These are phyloP conservation scores for Boletus sp. DNA, from an alignment of 1,284 basidiomycete genomes.

Conservation along the genomic window DNA sequence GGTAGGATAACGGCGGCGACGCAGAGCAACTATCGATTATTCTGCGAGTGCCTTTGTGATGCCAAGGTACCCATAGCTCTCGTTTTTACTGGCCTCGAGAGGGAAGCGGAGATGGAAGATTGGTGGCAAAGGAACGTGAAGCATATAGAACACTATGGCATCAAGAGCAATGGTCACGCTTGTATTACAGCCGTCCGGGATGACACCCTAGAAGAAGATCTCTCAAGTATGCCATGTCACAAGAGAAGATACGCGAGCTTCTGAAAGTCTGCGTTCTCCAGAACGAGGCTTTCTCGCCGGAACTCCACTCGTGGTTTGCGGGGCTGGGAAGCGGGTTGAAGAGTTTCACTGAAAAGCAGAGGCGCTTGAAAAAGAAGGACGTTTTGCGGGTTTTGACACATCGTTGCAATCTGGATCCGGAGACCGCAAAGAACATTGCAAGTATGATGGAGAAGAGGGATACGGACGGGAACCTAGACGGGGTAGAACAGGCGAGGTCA, in stretches of 20 bases:
- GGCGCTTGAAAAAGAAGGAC: slow-evolving; percentile 24
- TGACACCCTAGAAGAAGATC: slow-evolving; percentile 29
- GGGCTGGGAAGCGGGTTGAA: slow-evolving; percentile 22
- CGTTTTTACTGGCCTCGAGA: slow-evolving; percentile 45
- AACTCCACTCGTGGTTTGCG: slow-evolving; percentile 25
- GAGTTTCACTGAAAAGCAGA: slow-evolving; percentile 24
- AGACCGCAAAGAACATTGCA: slow-evolving; percentile 32
- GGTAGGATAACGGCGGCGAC: slow-evolving; percentile 41
- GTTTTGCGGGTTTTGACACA: slow-evolving; percentile 29
- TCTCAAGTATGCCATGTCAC: slow-evolving; percentile 30
- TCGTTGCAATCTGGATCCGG: slow-evolving; percentile 36
- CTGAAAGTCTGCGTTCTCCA: slow-evolving; percentile 23
- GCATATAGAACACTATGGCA: slow-evolving; percentile 37
- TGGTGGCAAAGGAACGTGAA: slow-evolving; percentile 45
- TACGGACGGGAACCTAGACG: neutral
- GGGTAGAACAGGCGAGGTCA: neutral
- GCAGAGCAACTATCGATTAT: slow-evolving; percentile 44
- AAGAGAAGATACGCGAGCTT: slow-evolving; percentile 26
- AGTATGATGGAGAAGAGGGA: slow-evolving; percentile 31
- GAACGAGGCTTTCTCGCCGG: slow-evolving; percentile 21
- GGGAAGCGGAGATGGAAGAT: slow-evolving; percentile 42
- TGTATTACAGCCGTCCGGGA: slow-evolving; percentile 45
- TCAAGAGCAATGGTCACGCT: slow-evolving; percentile 40
- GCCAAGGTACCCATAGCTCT: slow-evolving; percentile 44
- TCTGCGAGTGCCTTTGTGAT: slow-evolving; percentile 40